Conservation (phyloP, 257 asterid species). For the Ilex aquifolium region DNA sequence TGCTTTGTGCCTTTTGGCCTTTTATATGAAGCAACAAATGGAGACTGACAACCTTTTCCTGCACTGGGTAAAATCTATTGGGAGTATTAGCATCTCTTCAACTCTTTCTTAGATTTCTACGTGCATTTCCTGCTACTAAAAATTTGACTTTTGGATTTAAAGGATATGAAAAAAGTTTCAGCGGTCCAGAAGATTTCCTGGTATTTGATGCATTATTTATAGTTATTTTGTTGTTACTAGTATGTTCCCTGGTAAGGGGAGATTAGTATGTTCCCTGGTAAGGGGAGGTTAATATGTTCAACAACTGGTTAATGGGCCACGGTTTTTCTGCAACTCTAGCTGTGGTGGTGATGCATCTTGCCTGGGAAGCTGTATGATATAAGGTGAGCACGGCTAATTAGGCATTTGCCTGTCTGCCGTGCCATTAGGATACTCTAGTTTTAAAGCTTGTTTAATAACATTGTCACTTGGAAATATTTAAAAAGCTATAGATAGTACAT, state of each 20-base stretch:
- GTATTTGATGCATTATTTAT: constrained; percentile 45
- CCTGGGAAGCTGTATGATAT: constrained; percentile 75
- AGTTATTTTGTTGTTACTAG: constrained; percentile 28
- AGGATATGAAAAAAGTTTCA: constrained; percentile 76
- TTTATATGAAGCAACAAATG: constrained; percentile 57
- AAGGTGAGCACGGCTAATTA: constrained; percentile 99
- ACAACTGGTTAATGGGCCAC: constrained; percentile 78
- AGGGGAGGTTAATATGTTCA: constrained; percentile 82
- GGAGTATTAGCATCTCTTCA: constrained; percentile 66
- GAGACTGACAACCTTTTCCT: constrained; percentile 44
- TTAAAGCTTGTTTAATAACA: constrained; percentile 4
- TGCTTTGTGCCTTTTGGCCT: constrained; percentile 53
- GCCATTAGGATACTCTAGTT: constrained; percentile 68
- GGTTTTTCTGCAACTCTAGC: constrained; percentile 74
- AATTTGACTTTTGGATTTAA: constrained; percentile 60
- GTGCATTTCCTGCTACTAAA: constrained; percentile 59
- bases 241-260: constrained; percentile 99
- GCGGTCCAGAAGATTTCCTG: constrained; percentile 64
- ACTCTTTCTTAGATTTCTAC: constrained; percentile 31
- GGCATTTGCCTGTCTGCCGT: constrained; percentile 99
- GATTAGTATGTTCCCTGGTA: constrained; percentile 83
- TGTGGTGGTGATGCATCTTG: constrained; percentile 92
- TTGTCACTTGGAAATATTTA: constrained; percentile 9
- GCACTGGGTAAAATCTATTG: constrained; percentile 63
- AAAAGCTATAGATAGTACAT: constrained; percentile 11